Base-by-base conservation (phyloP, 352 stramenopile genomes). In the Nothophytophthora sp. region DNA sequence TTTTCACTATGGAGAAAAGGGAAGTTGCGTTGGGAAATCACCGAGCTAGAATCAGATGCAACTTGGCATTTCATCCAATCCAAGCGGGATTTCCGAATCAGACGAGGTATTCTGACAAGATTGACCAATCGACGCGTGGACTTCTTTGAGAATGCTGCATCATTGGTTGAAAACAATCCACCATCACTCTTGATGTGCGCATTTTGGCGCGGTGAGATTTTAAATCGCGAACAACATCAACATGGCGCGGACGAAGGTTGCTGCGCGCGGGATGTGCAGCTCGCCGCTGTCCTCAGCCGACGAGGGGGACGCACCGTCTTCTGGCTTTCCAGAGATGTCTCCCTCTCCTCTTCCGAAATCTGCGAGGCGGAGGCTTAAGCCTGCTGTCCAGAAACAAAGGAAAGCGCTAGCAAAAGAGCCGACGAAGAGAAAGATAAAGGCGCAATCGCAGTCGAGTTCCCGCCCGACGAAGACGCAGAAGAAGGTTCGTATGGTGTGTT, bases 241-340 rank as follows among this genome's bases (percentile, higher is more conserved):
- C 25, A 36, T 44, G 50, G 12, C 63, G 55, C 51, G 46, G 51
- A 55, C 41, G 16, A 76, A 60, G 60, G 50, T 52, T 45, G 34
- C 36, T 30, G 20, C 35, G 37, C 50, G 50, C 15, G 70, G 61
- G 5, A 55, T 80, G 29, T 86, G 76, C 39, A 66, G 60, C 58
- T 86, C 76, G 11, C 76, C 76, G 22, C 37, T 76, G 15, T 86
- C 76, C 25, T 86, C 75, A 0, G 54, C 47, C 23, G 73, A 82
- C 35, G 76, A 84, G 28, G 52, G 28, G 11, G 56, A 68, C n/a
- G 12, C 19, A 1, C 16, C 5, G 18, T 16, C 15, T 34, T 34
- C 18, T 32, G 46, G 37, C 20, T 61, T 64, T 32, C 47, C 28
- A 16, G 50, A 57, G 20, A 28, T 58, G 3, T 42, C 29, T 37